Conservation (phyloP, 2,329 filamentous ascomycete genomes). For the Venturia pyrina region DNA sequence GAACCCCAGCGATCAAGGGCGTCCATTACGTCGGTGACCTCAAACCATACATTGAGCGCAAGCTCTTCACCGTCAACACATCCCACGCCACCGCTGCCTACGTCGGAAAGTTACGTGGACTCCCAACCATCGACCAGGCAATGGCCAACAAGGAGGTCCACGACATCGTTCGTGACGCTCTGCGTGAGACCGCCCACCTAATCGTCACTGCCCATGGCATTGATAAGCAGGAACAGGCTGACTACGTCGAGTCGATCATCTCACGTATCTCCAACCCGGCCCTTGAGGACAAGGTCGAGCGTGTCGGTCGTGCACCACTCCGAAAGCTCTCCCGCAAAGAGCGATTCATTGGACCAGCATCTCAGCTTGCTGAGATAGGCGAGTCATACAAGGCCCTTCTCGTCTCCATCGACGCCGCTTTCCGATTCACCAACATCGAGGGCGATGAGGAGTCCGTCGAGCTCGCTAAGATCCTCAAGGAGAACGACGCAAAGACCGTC, state of each 20-base stretch:
- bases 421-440: conserved; percentile 91
- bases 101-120: conserved; percentile 79
- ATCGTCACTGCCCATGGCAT: conserved; percentile 85
- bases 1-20: conserved; percentile 67
- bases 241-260: conserved; percentile 89
- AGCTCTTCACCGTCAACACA: conserved; percentile 99
- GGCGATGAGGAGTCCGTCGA: conserved; percentile 83
- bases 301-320: conserved; percentile 87
- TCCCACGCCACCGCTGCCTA: conserved; percentile 93
- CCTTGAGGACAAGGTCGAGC: conserved; percentile 85
- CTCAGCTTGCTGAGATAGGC: conserved; percentile 75
- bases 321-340: conserved; percentile 93
- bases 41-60: conserved; percentile 94
- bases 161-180: conserved; percentile 65
- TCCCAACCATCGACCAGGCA: conserved; percentile 82
- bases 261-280: conserved; percentile 87
- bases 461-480: conserved; percentile 75
- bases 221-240: conserved; percentile 60
- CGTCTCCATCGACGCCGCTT: conserved; percentile 77
- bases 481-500: conserved; percentile 61
- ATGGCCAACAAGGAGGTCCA: conserved; percentile 73
- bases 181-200: conserved; percentile 76
- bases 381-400: conserved; percentile 65
- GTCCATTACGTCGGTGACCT: conserved; percentile 91
- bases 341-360: conserved; percentile 86